These are phyloP conservation scores for Mikania micrantha DNA, from an alignment of 129 eudicot species.

Conservation along the genomic window DNA sequence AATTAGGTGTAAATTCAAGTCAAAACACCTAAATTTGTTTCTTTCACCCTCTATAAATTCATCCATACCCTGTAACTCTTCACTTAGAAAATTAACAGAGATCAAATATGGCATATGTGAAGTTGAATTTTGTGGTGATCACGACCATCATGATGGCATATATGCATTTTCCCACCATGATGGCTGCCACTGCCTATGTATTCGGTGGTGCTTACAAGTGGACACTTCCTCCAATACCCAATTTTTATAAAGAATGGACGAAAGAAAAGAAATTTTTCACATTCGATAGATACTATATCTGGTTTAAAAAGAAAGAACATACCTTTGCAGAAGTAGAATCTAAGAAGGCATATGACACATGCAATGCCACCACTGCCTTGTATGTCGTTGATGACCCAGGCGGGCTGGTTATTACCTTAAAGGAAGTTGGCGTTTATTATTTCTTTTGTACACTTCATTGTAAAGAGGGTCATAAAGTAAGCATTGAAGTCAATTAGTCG, in stretches of 20 bases:
- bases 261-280: no score
- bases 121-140: background rate
- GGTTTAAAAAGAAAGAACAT: background rate
- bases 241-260: no score
- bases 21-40: background rate
- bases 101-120: background rate
- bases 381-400: no score
- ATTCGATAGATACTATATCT: background rate
- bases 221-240: no score
- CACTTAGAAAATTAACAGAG: no score
- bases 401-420: no score
- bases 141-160: background rate
- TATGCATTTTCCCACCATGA: background rate
- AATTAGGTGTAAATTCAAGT: background rate
- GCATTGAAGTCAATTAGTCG: no score
- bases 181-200: background rate
- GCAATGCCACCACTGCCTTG: background rate
- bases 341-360: background rate
- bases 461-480: no score
- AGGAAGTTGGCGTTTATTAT: no score
- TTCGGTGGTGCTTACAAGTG: background rate
- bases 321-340: background rate
- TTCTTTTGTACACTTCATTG: no score
- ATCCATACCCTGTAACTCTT: no score
- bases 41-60: background rate